A percentile compares a stretch with the other conserved stretches of the same genome.
phyloP scores from a whole-genome alignment of 2,329 filamentous ascomycete species.

The Colletotrichum tanaceti region DNA sequence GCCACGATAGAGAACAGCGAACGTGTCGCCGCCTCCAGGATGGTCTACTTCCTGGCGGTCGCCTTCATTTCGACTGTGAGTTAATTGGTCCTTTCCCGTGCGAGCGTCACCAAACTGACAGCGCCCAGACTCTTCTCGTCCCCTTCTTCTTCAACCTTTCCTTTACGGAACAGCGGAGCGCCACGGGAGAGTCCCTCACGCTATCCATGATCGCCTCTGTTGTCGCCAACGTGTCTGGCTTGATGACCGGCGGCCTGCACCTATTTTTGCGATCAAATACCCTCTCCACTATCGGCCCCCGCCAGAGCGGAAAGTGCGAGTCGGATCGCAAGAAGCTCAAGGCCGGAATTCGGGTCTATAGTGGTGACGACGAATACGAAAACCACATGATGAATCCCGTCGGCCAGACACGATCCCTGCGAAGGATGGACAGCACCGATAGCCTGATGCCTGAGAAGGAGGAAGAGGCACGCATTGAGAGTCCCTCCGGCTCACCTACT shows the following conservation, averaged over 20 bases:
- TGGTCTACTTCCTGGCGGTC: conserved; percentile 74
- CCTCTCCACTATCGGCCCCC: conserved; percentile 64
- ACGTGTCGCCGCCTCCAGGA: conserved; percentile 72
- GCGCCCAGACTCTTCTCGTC: conserved; percentile 64
- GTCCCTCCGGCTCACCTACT: conserved; percentile 42
- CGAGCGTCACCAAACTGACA: conserved; percentile 45
- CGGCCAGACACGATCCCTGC: conserved; percentile 45
- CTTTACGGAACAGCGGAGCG: conserved; percentile 53
- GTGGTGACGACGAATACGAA: conserved; percentile 46
- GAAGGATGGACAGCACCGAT: conserved; percentile 51
- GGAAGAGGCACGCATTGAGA: conserved; percentile 47
- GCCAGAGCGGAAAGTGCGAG: conserved; percentile 56
- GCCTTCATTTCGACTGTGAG: conserved; percentile 69
- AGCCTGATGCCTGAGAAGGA: conserved; percentile 50
- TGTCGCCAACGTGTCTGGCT: conserved; percentile 72
- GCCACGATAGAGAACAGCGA: conserved; percentile 68
- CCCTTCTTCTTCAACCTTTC: conserved; percentile 72
- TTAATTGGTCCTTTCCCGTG: conserved; percentile 26
- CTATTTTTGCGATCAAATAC: conserved; percentile 74
- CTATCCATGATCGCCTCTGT: conserved; percentile 74
- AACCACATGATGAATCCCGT: conserved; percentile 52
- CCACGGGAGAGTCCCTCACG: conserved; percentile 56
- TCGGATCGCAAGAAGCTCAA: conserved; percentile 58
- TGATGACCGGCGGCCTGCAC: conserved; percentile 74
- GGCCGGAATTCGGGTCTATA: conserved; percentile 59